Evolutionary conservation across 148 eudicot genomes (phyloP).

Genomic region (Diospyros lotus): DNA sequence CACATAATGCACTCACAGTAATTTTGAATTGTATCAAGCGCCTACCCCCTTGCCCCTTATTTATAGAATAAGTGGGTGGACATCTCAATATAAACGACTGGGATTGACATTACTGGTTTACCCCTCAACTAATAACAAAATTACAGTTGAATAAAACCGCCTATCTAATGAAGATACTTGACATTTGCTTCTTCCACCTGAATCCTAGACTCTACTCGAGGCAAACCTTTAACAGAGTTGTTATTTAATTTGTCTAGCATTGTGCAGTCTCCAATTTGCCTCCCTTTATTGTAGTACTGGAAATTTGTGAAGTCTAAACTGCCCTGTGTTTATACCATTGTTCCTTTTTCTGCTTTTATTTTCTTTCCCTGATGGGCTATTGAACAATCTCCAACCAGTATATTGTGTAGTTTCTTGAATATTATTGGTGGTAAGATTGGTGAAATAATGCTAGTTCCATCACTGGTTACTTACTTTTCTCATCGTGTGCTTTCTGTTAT

Average conservation of each 20-base stretch:
- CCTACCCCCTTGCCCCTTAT: too few relatives aligned
- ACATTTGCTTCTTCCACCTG: too few relatives aligned
- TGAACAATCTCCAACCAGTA: neutral
- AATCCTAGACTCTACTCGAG: too few relatives aligned
- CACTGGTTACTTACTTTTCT: slow-evolving; percentile 6
- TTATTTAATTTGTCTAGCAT: neutral
- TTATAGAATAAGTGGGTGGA: too few relatives aligned
- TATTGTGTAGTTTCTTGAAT: neutral
- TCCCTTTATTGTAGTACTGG: neutral
- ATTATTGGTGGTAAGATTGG: neutral
- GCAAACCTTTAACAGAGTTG: neutral
- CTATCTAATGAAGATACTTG: too few relatives aligned
- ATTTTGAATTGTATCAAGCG: too few relatives aligned
- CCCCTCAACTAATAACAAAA: too few relatives aligned
- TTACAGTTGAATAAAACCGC: too few relatives aligned
- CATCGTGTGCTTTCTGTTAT: neutral
- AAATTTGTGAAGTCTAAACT: neutral
- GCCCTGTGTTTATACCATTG: neutral
- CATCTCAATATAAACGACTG: too few relatives aligned
- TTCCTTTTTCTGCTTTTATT: neutral
- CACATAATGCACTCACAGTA: too few relatives aligned
- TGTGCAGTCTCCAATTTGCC: neutral
- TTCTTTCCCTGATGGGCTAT: neutral
- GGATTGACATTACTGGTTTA: too few relatives aligned
- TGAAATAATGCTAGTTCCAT: neutral